Base-by-base conservation (phyloP, 2,329 filamentous ascomycete genomes). In the Aspergillus proliferans region DNA sequence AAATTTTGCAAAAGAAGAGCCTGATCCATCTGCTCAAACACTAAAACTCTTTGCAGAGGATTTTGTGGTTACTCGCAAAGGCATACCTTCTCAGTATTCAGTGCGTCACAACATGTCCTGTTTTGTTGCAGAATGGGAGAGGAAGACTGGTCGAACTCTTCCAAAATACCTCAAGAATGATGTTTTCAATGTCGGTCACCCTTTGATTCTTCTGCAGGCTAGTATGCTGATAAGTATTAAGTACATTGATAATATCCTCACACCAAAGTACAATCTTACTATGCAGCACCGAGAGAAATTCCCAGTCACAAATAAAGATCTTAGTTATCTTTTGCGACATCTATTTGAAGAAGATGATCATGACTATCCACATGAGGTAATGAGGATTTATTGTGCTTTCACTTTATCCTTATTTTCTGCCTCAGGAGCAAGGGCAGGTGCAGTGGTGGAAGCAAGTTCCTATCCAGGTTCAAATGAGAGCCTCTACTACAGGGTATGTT, bases 401-500 rank as follows among this genome's bases (percentile, higher is more conserved):
- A 8, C 26, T 6, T 28, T 49, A 18, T 49, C 24, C 19, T 30
- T 46, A 24, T 46, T 46, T 46, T 36, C 30, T 8, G 21, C 12
- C 30, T 52, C 40, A 6, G 46, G 45, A 18, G 33, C 33, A 4
- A 48, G 51, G 30, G 51, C 43, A 18, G 46, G 51, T 50, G 51
- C 36, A 8, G 46, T 50, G 24, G 30, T 56, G 4, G 47, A 52
- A 28, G 56, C 38, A 26, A 58, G 52, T 46, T 47, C 50, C 18
- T 57, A 55, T 47, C 22, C 24, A 21, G 14, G 45, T 6, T 45
- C 43, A 2, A 57, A 57, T 36, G 18, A 55, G 28, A 53, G 15
- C 38, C 43, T 57, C 15, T 55, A 55, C 36, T 57, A 57, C 48
- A 36, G 6, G 49, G 51, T 57, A 43, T 3, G 24, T 26, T 7